phyloP scores from a whole-genome alignment of 2,329 filamentous ascomycete genomes.

The Teratosphaeria destructans region DNA sequence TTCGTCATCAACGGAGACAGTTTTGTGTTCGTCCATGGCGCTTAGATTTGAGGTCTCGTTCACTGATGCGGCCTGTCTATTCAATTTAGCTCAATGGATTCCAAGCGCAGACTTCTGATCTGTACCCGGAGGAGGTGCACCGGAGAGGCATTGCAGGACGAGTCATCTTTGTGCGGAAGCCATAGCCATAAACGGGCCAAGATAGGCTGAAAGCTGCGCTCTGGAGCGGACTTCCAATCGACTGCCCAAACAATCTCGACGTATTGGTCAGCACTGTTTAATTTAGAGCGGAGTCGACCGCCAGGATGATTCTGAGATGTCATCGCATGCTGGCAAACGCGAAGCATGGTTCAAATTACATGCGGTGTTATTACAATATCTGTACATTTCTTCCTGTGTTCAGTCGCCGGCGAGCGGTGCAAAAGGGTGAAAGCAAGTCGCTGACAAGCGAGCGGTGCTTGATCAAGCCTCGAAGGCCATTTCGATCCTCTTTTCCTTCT shows the following conservation, averaged over 20 bases:
- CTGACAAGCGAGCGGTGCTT: background rate
- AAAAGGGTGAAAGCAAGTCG: background rate
- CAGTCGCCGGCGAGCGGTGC: background rate
- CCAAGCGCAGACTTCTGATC: background rate
- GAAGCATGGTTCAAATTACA: background rate
- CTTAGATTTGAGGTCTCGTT: background rate
- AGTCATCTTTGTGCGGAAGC: background rate
- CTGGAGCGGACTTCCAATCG: background rate
- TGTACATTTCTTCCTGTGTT: background rate
- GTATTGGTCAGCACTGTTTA: too few species aligned
- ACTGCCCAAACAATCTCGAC: background rate
- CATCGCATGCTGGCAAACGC: too few species aligned
- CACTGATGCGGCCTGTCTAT: background rate
- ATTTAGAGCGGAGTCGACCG: too few species aligned
- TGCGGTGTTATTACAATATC: background rate
- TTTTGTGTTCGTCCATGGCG: background rate
- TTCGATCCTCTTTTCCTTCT: slow-evolving; percentile 3
- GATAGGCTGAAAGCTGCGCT: background rate
- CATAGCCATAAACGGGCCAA: background rate
- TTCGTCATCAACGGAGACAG: background rate
- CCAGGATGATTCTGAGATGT: too few species aligned
- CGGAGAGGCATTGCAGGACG: background rate
- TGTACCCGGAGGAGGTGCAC: background rate
- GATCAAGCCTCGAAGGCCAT: background rate
- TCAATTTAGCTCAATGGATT: background rate